phyloP scores from a whole-genome alignment of 2,329 filamentous ascomycete species.

The Xylariaceae sp. region DNA sequence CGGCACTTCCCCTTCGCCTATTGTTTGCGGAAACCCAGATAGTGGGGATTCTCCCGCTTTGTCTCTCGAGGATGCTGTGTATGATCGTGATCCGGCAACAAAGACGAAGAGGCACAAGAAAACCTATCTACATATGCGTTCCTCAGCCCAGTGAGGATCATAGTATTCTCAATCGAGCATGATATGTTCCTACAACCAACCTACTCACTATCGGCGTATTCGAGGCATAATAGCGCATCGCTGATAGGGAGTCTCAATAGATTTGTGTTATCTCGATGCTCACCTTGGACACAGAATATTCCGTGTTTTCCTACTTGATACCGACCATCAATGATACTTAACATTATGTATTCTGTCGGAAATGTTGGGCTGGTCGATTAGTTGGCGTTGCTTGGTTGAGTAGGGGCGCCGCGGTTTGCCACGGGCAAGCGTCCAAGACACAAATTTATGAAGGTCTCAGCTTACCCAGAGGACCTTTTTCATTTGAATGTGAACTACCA shows the following conservation, averaged over 20 bases:
- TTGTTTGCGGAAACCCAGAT: conserved; percentile 28
- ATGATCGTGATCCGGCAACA: conserved; percentile 17
- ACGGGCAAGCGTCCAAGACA: background rate
- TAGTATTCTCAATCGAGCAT: background rate
- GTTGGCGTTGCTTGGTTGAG: background rate
- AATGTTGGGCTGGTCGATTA: background rate
- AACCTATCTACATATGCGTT: background rate
- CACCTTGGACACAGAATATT: too few relatives aligned
- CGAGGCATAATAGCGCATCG: too few relatives aligned
- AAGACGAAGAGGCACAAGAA: conserved; percentile 12
- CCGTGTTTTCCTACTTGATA: too few relatives aligned
- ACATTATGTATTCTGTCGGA: background rate
- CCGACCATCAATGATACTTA: background rate
- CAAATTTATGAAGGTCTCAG: conserved; percentile 15
- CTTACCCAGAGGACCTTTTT: conserved; percentile 12
- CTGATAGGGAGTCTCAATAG: too few relatives aligned
- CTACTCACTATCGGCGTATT: too few relatives aligned
- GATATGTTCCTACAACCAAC: background rate
- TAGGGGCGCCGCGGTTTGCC: background rate
- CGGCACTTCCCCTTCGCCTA: conserved; percentile 9
- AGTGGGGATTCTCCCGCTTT: conserved; percentile 21
- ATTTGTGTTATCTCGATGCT: too few relatives aligned
- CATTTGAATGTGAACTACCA: conserved; percentile 1
- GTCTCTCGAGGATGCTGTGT: conserved; percentile 19
- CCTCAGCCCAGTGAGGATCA: background rate